These are phyloP conservation scores for Gloeostereum incarnatum DNA, from an alignment of 768 basidiomycete species.

Conservation along the genomic window DNA sequence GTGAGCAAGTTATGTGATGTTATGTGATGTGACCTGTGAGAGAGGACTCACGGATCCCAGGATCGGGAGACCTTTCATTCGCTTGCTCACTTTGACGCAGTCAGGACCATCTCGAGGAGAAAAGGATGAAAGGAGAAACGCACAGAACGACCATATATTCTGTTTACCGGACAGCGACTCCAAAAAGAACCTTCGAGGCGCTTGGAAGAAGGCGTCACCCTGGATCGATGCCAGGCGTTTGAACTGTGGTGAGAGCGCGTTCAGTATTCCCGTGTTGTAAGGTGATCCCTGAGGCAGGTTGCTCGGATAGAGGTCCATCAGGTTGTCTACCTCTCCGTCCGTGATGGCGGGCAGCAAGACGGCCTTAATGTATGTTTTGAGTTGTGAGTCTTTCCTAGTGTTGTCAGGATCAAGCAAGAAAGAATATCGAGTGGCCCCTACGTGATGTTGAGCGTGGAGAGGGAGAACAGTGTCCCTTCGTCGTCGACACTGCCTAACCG, in stretches of 20 bases:
- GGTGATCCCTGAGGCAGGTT: slow-evolving; percentile 24
- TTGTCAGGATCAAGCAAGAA: too few relatives aligned
- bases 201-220: slow-evolving; percentile 28
- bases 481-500: slow-evolving; percentile 27
- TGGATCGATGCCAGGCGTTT: slow-evolving; percentile 25
- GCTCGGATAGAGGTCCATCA: slow-evolving; percentile 13
- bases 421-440: slow-evolving; percentile 5
- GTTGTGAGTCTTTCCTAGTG: slow-evolving; percentile 11
- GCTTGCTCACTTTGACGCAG: slow-evolving; percentile 15
- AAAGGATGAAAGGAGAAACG: slow-evolving; percentile 7
- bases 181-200: slow-evolving; percentile 24
- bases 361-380: slow-evolving; percentile 10
- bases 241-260: slow-evolving; percentile 21
- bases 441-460: slow-evolving; percentile 18
- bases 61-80: slow-evolving; percentile 14
- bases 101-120: neutral
- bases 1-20: slow-evolving; percentile 4
- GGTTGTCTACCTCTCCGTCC: neutral
- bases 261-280: slow-evolving; percentile 21
- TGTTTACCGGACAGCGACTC: slow-evolving; percentile 19
- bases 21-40: neutral
- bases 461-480: slow-evolving; percentile 26
- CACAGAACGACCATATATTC: slow-evolving; percentile 29
- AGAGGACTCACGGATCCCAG: slow-evolving; percentile 17
- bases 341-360: slow-evolving; percentile 9